Base-by-base conservation (phyloP, 1,139 yeast species). In the Protomyces gravidus region DNA sequence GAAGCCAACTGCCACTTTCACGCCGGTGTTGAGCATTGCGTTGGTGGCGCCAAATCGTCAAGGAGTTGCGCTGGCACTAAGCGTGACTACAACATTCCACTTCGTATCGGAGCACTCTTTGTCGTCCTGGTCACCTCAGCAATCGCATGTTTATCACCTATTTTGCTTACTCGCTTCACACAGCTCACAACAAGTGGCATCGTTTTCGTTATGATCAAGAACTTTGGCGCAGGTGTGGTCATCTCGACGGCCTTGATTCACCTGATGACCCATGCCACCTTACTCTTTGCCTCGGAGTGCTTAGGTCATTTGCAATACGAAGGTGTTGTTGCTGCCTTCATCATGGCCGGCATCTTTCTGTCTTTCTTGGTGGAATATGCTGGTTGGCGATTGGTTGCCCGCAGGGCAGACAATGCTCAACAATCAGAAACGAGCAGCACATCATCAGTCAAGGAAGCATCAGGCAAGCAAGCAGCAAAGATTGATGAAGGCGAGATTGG, bases 201-300 rank as follows among this genome's bases (percentile, higher is more conserved):
- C 81, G 79, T 83, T 60, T 88, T 82, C 68, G 81, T 86, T 68
- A 73, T 84, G 48, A 86, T 89, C 59, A 87, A 86, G 68, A 87
- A 80, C 74, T 89, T 89, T 70, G 97, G 97, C 63, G 85, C 95
- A 0, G 97, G 97, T 55, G 96, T 89, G 55, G 89, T 89, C 68
- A 78, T 89, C 7, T 92, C 96, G 0, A 89, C 96, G 1, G 89
- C 95, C 0, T 85, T 88, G 67, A 84, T 89, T 61, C 97, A 89
- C 72, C 75, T 89, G 63, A 75, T 89, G 66, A 83, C 78, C 64
- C 67, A 65, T 51, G 64, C 67, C 21, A 61, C 62, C 48, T 59
- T 51, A 27, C 33, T 61, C 11, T 57, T 65, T 15, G 48, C 39
- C 13, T 60, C 62, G 27, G 63, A 64, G 7, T 65, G 67, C 39